A percentile compares a stretch with the other conserved stretches of the same genome.
Conservation (phyloP, 805 yeast genomes). For the Ascoidea rubescens region DNA sequence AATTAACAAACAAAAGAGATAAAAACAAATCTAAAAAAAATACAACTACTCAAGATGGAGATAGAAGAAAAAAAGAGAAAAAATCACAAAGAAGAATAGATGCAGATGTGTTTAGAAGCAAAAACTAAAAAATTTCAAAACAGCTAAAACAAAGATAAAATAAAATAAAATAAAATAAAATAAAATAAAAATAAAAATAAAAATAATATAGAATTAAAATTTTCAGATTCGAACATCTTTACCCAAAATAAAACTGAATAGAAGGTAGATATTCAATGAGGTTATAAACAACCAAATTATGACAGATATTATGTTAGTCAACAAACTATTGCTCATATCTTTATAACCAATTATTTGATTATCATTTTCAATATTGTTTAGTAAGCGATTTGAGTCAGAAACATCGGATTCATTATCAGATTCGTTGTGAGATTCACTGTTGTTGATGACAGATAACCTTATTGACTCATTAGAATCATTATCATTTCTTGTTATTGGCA, state of each 20-base stretch:
- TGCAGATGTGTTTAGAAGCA: not conserved
- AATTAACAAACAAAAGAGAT: too few species aligned
- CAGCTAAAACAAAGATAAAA: too few species aligned
- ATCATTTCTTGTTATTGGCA: conserved; percentile 11
- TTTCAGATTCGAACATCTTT: conserved; percentile 15
- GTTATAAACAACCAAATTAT: conserved; percentile 58
- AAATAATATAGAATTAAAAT: not conserved
- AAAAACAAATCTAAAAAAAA: too few species aligned
- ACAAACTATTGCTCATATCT: conserved; percentile 29
- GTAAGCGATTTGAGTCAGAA: not conserved
- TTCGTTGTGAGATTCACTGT: too few species aligned
- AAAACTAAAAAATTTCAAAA: too few species aligned
- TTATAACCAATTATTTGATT: conserved; percentile 14
- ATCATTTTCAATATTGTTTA: not conserved
- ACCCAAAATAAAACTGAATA: conserved; percentile 33
- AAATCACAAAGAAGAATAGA: not conserved
- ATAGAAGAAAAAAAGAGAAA: not conserved
- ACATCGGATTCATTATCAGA: not conserved
- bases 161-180: too few species aligned
- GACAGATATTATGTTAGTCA: conserved; percentile 37
- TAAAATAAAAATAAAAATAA: too few species aligned
- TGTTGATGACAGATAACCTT: not conserved
- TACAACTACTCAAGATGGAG: too few species aligned
- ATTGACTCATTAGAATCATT: not conserved
- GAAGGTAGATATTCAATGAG: conserved; percentile 51